Percentiles rank a stretch among this genome's conserved stretches.
Evolutionary conservation across 2,329 filamentous ascomycete species (phyloP).

Genomic region (Helminthosporium solani): DNA sequence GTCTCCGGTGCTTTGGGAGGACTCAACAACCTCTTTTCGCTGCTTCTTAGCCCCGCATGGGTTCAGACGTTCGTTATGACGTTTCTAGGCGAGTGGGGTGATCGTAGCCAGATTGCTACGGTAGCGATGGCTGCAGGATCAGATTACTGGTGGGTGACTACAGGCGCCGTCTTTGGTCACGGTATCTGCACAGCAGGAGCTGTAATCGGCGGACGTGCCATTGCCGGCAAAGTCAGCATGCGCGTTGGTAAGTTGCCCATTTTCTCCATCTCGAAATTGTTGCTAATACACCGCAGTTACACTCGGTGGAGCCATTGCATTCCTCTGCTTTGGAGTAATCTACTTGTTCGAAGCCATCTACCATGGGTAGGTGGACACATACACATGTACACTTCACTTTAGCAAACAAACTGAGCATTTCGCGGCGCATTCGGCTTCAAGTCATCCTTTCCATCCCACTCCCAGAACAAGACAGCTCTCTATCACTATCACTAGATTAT

Average conservation of each 20-base stretch:
- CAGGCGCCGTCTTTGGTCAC: slow-evolving; percentile 84
- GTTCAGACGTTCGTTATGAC: slow-evolving; percentile 99
- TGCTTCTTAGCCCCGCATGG: slow-evolving; percentile 93
- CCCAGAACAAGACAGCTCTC: background rate
- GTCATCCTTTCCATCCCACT: background rate
- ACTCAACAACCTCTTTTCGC: slow-evolving; percentile 79
- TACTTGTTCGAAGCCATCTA: slow-evolving; percentile 82
- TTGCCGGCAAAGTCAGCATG: slow-evolving; percentile 91
- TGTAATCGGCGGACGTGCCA: slow-evolving; percentile 86
- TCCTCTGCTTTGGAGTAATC: slow-evolving; percentile 87
- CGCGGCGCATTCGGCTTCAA: slow-evolving; percentile 20
- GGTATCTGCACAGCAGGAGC: slow-evolving; percentile 87
- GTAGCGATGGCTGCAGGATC: slow-evolving; percentile 98
- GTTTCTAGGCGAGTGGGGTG: slow-evolving; percentile 97
- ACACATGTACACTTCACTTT: background rate
- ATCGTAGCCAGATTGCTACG: slow-evolving; percentile 95
- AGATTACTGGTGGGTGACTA: slow-evolving; percentile 98
- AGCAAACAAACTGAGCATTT: slow-evolving; percentile 17
- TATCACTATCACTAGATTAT: slow-evolving; percentile 13
- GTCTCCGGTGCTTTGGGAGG: slow-evolving; percentile 61
- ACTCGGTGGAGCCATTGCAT: slow-evolving; percentile 84
- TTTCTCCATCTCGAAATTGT: background rate
- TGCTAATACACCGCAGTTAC: slow-evolving; percentile 65
- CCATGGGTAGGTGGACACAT: slow-evolving; percentile 34
- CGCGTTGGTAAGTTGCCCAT: slow-evolving; percentile 75